phyloP scores from a whole-genome alignment of 306 rosid species.

The Canavalia gladiata region DNA sequence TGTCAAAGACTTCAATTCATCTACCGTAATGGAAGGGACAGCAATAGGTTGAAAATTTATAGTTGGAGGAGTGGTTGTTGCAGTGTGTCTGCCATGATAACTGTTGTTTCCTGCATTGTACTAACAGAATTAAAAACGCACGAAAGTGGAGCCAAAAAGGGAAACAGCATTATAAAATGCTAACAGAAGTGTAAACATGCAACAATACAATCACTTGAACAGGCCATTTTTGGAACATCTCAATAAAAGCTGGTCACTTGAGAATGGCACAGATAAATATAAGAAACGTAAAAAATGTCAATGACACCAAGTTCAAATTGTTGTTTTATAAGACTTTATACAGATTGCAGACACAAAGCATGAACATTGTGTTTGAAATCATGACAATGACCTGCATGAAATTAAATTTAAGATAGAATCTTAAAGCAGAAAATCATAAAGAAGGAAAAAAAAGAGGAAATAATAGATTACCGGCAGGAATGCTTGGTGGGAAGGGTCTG shows the following conservation, averaged over 20 bases:
- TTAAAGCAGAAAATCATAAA: constrained; percentile 15
- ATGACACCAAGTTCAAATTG: constrained; percentile 21
- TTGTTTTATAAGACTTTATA: background rate
- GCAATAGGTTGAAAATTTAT: constrained; percentile 68
- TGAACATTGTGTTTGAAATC: constrained; percentile 12
- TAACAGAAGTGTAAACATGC: constrained; percentile 3
- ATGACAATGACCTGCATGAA: background rate
- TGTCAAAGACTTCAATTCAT: constrained; percentile 74
- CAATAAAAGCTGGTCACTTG: background rate
- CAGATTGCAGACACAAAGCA: background rate
- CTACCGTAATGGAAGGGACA: constrained; percentile 71
- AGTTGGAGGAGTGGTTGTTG: constrained; percentile 45
- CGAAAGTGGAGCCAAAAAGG: constrained; percentile 17
- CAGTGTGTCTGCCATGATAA: constrained; percentile 56
- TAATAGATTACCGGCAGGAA: constrained; percentile 56
- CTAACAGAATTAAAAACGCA: constrained; percentile 32
- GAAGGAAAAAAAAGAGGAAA: background rate
- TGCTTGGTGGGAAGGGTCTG: constrained; percentile 47
- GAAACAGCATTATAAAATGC: background rate
- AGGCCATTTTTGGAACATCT: background rate
- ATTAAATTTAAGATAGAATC: constrained; percentile 5
- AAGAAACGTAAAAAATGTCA: constrained; percentile 5
- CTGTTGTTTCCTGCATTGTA: constrained; percentile 58
- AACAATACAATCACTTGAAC: background rate
- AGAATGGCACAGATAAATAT: background rate